phyloP scores from a whole-genome alignment of 2,329 filamentous ascomycete species.

The Xylariaceae sp. region DNA sequence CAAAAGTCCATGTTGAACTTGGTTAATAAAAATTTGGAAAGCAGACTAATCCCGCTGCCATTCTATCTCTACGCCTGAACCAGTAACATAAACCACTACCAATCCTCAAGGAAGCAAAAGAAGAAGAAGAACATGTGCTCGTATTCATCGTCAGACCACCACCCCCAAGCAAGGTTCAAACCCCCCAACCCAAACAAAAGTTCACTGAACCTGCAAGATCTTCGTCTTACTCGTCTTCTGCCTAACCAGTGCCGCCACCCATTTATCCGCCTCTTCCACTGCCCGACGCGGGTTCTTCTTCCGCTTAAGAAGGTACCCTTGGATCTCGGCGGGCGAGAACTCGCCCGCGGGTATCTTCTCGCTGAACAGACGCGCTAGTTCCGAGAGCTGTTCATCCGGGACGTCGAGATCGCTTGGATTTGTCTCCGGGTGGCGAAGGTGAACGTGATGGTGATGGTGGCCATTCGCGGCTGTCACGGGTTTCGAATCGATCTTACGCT shows the following conservation, averaged over 20 bases:
- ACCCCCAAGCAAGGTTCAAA: too few species aligned
- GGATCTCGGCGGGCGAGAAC: conserved; percentile 53
- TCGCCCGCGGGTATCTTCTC: conserved; percentile 37
- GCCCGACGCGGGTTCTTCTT: conserved; percentile 55
- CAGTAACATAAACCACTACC: too few species aligned
- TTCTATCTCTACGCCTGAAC: too few species aligned
- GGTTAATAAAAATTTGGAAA: too few species aligned
- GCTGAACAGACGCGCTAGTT: conserved; percentile 46
- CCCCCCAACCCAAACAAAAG: too few species aligned
- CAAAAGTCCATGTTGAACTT: too few species aligned
- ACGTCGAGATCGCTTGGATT: conserved; percentile 30
- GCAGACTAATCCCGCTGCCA: too few species aligned
- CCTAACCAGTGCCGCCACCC: conserved; percentile 47
- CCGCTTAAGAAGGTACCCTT: conserved; percentile 58
- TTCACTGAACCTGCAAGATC: conserved; percentile 43
- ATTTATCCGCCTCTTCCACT: conserved; percentile 45
- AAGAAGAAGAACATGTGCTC: too few species aligned
- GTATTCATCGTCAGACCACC: too few species aligned
- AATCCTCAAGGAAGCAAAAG: too few species aligned
- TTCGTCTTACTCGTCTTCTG: conserved; percentile 48
- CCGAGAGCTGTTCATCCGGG: conserved; percentile 36
- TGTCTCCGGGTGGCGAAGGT: too few species aligned
- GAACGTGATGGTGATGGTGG: too few species aligned
- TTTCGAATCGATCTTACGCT: neutral
- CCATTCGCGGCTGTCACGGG: conserved; percentile 1